A percentile compares a stretch with the other conserved stretches of the same genome.
Evolutionary conservation across 116 monocot species (phyloP).

Genomic region (Zostera marina): DNA sequence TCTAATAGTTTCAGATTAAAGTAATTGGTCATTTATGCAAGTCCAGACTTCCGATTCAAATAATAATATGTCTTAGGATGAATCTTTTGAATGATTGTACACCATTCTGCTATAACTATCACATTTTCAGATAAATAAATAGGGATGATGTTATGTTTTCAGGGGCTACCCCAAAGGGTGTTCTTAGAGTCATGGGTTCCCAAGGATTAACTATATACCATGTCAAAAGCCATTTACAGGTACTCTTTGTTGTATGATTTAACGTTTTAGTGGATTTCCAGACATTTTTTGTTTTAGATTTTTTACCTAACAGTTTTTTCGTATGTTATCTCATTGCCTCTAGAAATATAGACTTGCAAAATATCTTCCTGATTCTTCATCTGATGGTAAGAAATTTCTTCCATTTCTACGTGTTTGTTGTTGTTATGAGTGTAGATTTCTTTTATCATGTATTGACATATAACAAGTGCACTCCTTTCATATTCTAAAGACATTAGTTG

Average conservation of each 20-base stretch:
- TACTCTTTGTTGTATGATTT: constrained; percentile 7
- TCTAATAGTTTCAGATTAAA: no score
- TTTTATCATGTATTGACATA: no score
- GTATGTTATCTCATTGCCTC: constrained; percentile 3
- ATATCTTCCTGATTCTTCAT: constrained; percentile 55
- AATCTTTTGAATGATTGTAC: background rate
- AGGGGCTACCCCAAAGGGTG: constrained; percentile 98
- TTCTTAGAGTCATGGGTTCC: constrained; percentile 88
- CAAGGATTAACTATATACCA: constrained; percentile 88
- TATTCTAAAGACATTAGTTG: background rate
- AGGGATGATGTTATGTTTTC: background rate
- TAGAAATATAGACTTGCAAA: constrained; percentile 75
- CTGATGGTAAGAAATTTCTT: constrained; percentile 25
- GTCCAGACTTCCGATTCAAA: no score
- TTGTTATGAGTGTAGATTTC: background rate
- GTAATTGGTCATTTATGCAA: no score
- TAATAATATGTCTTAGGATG: background rate
- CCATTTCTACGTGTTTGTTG: background rate
- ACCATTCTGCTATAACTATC: background rate
- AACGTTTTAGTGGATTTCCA: background rate
- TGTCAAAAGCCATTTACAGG: constrained; percentile 98
- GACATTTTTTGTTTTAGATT: background rate
- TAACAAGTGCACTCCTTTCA: no score
- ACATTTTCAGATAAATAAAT: background rate
- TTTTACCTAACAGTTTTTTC: background rate